These are phyloP conservation scores for Coleophoma crateriformis DNA, from an alignment of 2,329 filamentous ascomycete species.

Conservation along the genomic window DNA sequence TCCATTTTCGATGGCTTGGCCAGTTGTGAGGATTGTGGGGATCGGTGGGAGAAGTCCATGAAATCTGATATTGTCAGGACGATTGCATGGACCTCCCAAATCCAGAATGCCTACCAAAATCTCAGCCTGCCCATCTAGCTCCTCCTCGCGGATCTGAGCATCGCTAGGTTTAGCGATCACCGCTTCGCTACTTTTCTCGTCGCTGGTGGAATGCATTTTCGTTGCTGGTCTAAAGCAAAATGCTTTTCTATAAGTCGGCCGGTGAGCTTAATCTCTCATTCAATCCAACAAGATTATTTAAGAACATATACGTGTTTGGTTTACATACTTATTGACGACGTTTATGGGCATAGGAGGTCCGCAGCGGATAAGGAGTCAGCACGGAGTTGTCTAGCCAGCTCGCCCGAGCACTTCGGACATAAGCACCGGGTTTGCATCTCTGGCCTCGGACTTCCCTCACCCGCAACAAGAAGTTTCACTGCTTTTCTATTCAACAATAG, in stretches of 20 bases:
- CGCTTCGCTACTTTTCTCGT: too few relatives aligned
- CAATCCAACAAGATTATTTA: too few relatives aligned
- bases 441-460: background rate
- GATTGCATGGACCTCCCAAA: background rate
- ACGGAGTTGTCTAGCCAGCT: background rate
- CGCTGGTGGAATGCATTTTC: too few relatives aligned
- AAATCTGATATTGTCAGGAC: slow-evolving; percentile 19
- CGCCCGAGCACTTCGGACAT: background rate
- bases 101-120: background rate
- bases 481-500: background rate
- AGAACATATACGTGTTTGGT: too few relatives aligned
- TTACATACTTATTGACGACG: too few relatives aligned
- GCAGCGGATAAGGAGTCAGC: background rate
- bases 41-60: slow-evolving; percentile 5
- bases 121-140: background rate
- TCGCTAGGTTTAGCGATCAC: too few relatives aligned
- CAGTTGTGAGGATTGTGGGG: slow-evolving; percentile 10
- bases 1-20: slow-evolving; percentile 32
- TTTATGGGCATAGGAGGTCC: background rate
- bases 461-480: background rate
- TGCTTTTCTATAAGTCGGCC: too few relatives aligned
- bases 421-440: background rate
- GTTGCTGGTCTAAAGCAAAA: too few relatives aligned
- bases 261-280: too few relatives aligned
- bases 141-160: background rate